Evolutionary conservation across 2,329 filamentous ascomycete species (phyloP).

Genomic region (Claviceps spartinae): DNA sequence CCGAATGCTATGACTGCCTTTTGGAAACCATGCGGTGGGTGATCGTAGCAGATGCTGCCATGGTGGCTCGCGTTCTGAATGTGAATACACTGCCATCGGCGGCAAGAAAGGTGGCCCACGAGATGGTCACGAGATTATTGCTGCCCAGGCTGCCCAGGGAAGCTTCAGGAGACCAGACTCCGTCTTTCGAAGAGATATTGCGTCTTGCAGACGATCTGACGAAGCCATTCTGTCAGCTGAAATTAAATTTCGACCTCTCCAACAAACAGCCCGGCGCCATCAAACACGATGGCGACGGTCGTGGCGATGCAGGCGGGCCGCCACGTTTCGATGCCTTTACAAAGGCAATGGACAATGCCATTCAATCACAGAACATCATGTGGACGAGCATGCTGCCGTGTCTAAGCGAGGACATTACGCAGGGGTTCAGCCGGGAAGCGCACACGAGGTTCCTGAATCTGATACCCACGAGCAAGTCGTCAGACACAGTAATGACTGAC

Average conservation of each 20-base stretch:
- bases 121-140: conserved; percentile 32
- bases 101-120: conserved; percentile 29
- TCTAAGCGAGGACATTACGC: conserved; percentile 43
- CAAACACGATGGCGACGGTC: conserved; percentile 5
- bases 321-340: conserved; percentile 40
- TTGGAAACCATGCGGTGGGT: conserved; percentile 33
- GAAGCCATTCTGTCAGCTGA: conserved; percentile 56
- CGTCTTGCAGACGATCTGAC: conserved; percentile 49
- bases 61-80: conserved; percentile 34
- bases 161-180: conserved; percentile 16
- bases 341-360: conserved; percentile 47
- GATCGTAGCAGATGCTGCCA: conserved; percentile 32
- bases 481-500: conserved; percentile 13
- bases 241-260: conserved; percentile 48
- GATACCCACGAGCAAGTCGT: conserved; percentile 38
- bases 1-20: conserved; percentile 25
- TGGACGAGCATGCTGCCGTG: conserved; percentile 51
- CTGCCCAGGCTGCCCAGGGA: conserved; percentile 24
- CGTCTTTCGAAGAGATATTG: conserved; percentile 44
- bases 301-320: conserved; percentile 25
- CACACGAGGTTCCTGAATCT: conserved; percentile 44
- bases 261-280: conserved; percentile 24
- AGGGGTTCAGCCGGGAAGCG: conserved; percentile 43
- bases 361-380: conserved; percentile 44
- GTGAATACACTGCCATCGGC: conserved; percentile 26